A percentile compares a stretch with the other conserved stretches of the same genome.
phyloP scores from a whole-genome alignment of 352 stramenopile genomes.

The Pythium monospermum region DNA sequence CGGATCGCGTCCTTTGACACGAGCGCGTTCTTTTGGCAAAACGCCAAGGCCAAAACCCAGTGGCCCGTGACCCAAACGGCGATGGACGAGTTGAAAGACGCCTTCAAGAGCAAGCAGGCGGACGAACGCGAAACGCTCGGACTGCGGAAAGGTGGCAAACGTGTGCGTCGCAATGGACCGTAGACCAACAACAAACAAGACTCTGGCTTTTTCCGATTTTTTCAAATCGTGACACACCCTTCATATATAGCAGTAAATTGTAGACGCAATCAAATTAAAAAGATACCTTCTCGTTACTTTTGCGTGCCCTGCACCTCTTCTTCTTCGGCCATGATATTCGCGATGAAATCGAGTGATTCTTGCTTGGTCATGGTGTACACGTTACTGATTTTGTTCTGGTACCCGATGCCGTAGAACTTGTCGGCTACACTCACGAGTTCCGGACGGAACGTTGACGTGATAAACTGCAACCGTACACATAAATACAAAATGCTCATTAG shows the following conservation, averaged over 20 bases:
- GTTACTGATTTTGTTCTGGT: constrained; percentile 98
- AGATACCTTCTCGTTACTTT: no score
- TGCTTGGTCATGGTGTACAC: constrained; percentile 94
- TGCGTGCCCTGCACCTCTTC: constrained; percentile 50
- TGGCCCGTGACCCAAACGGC: constrained; percentile 66
- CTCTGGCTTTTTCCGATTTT: constrained; percentile 7
- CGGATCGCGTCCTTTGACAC: constrained; percentile 94
- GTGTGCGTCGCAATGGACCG: constrained; percentile 23
- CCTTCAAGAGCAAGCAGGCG: constrained; percentile 79
- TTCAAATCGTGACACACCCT: neutral
- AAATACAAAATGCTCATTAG: constrained; percentile 9
- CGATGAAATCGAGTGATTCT: constrained; percentile 97
- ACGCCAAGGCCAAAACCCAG: constrained; percentile 62
- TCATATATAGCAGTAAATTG: constrained; percentile 4
- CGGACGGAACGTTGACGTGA: constrained; percentile 99
- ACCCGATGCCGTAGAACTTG: constrained; percentile 97
- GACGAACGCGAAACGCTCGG: constrained; percentile 62
- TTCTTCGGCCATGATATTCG: constrained; percentile 87
- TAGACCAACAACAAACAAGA: constrained; percentile 14
- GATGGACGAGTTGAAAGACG: constrained; percentile 45
- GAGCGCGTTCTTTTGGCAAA: constrained; percentile 96
- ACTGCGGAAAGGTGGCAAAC: constrained; percentile 68
- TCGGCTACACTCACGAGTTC: constrained; percentile 97
- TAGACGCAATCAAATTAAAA: constrained; percentile 10
- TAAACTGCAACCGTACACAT: constrained; percentile 78